phyloP scores from a whole-genome alignment of 2,329 filamentous ascomycete genomes.

The Lecanoromycetidae sp. region DNA sequence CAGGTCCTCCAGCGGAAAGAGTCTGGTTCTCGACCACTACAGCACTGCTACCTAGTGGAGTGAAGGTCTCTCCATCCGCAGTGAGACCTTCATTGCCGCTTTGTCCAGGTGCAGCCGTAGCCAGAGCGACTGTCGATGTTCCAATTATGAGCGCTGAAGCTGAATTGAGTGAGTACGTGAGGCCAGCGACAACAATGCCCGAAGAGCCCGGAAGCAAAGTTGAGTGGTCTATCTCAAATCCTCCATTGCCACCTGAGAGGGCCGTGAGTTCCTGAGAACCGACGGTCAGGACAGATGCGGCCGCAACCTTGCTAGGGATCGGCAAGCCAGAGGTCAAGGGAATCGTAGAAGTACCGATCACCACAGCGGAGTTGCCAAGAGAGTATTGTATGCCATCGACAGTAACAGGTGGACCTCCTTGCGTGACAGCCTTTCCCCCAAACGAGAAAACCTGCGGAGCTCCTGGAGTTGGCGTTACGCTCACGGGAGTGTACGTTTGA shows the following conservation, averaged over 20 bases:
- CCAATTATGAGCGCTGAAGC: neutral
- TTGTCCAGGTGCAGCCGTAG: neutral
- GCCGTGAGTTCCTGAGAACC: neutral
- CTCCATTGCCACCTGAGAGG: neutral
- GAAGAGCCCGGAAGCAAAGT: neutral
- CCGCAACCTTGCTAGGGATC: neutral
- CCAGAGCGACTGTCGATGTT: neutral
- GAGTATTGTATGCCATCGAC: neutral
- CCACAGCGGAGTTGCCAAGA: neutral
- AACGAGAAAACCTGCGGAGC: neutral
- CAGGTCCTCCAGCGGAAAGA: neutral
- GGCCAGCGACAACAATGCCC: neutral
- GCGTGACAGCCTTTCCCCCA: neutral
- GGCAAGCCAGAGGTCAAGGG: too few relatives aligned
- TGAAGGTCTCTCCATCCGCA: slow-evolving; percentile 3
- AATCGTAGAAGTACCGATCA: neutral
- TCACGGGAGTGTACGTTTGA: neutral
- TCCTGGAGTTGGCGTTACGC: neutral
- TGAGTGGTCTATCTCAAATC: neutral
- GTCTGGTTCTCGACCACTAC: slow-evolving; percentile 1
- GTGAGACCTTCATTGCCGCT: neutral
- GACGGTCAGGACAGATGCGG: neutral
- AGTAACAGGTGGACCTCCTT: neutral
- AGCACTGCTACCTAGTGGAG: neutral
- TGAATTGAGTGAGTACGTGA: neutral